phyloP scores from a whole-genome alignment of 1,139 yeast species.

The Blastobotrys apis region DNA sequence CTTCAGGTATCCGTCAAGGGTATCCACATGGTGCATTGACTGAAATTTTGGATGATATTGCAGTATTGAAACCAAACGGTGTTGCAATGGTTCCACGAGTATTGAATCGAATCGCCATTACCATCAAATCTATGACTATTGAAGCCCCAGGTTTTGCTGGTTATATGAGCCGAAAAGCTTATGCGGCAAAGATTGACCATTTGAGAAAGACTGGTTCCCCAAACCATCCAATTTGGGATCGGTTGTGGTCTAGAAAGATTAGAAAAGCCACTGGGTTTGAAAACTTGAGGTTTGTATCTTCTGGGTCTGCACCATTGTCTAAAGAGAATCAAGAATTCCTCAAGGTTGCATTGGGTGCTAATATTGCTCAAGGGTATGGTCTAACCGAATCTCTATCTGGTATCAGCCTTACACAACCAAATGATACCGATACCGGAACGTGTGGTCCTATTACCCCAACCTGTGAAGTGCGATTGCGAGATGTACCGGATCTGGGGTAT shows the following conservation, averaged over 20 bases:
- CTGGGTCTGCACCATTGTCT: conserved; percentile 54
- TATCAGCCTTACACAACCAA: conserved; percentile 42
- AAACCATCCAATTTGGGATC: conserved; percentile 43
- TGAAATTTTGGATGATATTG: conserved; percentile 53
- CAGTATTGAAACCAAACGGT: conserved; percentile 49
- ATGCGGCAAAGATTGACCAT: conserved; percentile 38
- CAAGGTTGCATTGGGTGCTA: conserved; percentile 42
- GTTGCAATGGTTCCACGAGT: conserved; percentile 64
- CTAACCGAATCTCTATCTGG: conserved; percentile 48
- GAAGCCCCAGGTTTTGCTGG: conserved; percentile 38
- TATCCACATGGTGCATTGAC: conserved; percentile 45
- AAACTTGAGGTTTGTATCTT: conserved; percentile 41
- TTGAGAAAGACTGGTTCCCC: conserved; percentile 38
- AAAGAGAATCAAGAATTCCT: conserved; percentile 46
- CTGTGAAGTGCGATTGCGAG: conserved; percentile 51
- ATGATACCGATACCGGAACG: conserved; percentile 17
- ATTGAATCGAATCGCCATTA: conserved; percentile 57
- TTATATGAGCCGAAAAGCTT: conserved; percentile 37
- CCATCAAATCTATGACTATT: conserved; percentile 40
- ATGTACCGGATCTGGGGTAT: conserved; percentile 67
- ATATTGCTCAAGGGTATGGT: conserved; percentile 62
- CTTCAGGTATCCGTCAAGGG: conserved; percentile 39
- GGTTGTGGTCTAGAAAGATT: conserved; percentile 48
- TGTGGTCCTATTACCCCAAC: conserved; percentile 42
- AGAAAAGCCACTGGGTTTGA: conserved; percentile 57